phyloP scores from a whole-genome alignment of 2,329 filamentous ascomycete genomes.

The Ascomycota sp. region DNA sequence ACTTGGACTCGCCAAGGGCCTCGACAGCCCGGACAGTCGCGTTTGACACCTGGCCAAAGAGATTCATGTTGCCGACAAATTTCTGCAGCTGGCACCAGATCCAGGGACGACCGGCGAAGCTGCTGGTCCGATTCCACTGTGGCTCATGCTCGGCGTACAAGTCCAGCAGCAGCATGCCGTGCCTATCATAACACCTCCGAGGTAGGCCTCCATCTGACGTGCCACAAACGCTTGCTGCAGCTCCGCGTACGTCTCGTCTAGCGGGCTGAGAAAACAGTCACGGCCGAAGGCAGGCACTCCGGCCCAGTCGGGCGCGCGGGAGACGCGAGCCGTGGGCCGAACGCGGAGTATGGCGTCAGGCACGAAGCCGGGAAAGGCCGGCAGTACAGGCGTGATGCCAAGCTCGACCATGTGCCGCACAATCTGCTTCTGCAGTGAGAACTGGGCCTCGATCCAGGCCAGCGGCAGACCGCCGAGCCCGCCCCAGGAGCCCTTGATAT shows the following conservation, averaged over 20 bases:
- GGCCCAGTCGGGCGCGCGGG: conserved; percentile 21
- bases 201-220: conserved; percentile 25
- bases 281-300: conserved; percentile 18
- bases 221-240: conserved; percentile 23
- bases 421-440: conserved; percentile 25
- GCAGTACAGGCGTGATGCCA: conserved; percentile 29
- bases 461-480: conserved; percentile 16
- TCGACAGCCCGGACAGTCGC: conserved; percentile 24
- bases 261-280: conserved; percentile 25
- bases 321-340: conserved; percentile 20
- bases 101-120: conserved; percentile 30
- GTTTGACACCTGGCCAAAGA: conserved; percentile 29
- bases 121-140: conserved; percentile 27
- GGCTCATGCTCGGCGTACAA: conserved; percentile 27
- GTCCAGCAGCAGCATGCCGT: conserved; percentile 29
- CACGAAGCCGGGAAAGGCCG: conserved; percentile 29
- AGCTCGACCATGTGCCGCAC: conserved; percentile 27
- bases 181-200: conserved; percentile 21
- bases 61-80: conserved; percentile 26
- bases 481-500: conserved; percentile 29
- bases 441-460: conserved; percentile 25
- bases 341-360: conserved; percentile 19
- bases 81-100: conserved; percentile 32
- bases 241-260: conserved; percentile 19
- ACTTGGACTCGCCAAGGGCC: conserved; percentile 18